These are phyloP conservation scores for Penicillium digitatum DNA, from an alignment of 2,329 filamentous ascomycete genomes.

Conservation along the genomic window DNA sequence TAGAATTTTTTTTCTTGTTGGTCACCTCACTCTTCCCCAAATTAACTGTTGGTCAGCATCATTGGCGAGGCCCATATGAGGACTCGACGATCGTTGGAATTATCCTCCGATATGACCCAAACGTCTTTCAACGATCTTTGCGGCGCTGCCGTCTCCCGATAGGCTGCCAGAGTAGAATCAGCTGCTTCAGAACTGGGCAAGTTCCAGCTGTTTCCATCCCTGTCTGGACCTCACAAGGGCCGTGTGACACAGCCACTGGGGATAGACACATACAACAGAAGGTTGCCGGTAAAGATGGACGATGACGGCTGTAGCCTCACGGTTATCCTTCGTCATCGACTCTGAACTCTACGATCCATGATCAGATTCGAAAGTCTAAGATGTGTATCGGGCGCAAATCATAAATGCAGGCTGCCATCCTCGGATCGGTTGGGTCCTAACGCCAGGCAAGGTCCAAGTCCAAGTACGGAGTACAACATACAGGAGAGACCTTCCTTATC, in stretches of 20 bases:
- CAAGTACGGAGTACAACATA: conserved; percentile 13
- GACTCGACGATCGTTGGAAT: conserved; percentile 11
- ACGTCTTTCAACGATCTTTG: conserved; percentile 7
- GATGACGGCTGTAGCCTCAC: conserved; percentile 5
- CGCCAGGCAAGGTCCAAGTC: conserved; percentile 23
- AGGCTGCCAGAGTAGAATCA: conserved; percentile 12
- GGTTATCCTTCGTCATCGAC: conserved; percentile 5
- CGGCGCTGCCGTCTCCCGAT: conserved; percentile 13
- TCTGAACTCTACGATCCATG: background rate
- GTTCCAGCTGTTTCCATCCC: background rate
- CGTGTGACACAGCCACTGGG: conserved; percentile 12
- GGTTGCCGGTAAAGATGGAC: conserved; percentile 4
- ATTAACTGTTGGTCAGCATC: background rate
- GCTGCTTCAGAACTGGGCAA: conserved; percentile 10
- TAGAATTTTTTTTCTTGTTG: background rate
- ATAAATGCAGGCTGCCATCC: conserved; percentile 16
- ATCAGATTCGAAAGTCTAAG: background rate
- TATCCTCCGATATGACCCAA: conserved; percentile 5
- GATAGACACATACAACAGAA: conserved; percentile 6
- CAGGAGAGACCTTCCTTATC: conserved; percentile 11
- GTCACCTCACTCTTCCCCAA: background rate
- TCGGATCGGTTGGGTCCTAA: conserved; percentile 13
- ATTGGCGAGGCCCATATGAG: background rate
- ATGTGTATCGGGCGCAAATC: background rate
- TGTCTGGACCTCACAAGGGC: conserved; percentile 1